These are phyloP conservation scores for Detonula confervacea DNA, from an alignment of 352 stramenopile species.

Conservation along the genomic window DNA sequence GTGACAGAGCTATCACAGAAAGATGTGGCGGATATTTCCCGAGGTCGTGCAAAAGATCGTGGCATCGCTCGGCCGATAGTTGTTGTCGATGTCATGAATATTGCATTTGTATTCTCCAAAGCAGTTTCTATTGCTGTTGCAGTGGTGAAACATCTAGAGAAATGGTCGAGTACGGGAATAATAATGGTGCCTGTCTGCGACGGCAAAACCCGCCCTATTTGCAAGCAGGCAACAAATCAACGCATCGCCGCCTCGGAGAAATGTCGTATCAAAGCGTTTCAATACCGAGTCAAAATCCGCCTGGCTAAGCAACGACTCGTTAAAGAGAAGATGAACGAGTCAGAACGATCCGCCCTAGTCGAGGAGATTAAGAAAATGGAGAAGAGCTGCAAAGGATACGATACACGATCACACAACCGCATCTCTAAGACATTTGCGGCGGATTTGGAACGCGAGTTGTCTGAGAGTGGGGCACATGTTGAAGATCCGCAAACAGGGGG, in stretches of 20 bases:
- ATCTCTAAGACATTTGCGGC: neutral
- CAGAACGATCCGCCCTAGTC: neutral
- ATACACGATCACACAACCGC: neutral
- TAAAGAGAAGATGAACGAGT: neutral
- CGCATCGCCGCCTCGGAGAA: constrained; percentile 1
- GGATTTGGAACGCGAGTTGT: neutral
- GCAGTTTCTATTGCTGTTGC: neutral
- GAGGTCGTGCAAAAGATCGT: neutral
- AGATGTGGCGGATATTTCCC: neutral
- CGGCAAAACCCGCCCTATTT: neutral
- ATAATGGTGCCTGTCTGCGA: neutral
- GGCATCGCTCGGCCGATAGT: neutral
- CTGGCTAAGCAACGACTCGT: neutral
- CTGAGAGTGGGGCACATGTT: neutral
- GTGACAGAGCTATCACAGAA: neutral
- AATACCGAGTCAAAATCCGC: neutral
- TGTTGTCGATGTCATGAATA: neutral
- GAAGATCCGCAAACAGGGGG: neutral
- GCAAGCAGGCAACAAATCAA: constrained; percentile 9
- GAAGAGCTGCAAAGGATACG: neutral
- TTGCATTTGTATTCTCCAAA: neutral
- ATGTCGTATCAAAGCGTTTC: neutral
- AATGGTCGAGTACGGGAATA: neutral
- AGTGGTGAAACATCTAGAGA: neutral
- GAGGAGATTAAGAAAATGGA: neutral